A percentile compares a stretch with the other conserved stretches of the same genome.
Conservation (phyloP, 2,329 filamentous ascomycete genomes). For the Botrytis medusae region DNA sequence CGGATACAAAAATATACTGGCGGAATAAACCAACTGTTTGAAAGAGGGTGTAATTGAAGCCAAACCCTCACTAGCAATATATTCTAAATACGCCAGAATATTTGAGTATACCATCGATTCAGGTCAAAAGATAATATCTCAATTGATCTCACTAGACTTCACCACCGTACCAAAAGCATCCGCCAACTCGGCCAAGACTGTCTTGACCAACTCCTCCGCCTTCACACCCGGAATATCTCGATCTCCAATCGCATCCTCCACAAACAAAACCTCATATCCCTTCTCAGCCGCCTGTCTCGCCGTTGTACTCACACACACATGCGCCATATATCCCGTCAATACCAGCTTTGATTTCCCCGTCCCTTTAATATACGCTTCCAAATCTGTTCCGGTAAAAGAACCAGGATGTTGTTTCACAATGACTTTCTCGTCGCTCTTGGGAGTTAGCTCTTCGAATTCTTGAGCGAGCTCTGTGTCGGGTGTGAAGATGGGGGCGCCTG, state of each 20-base stretch:
- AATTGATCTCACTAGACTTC: constrained; percentile 37
- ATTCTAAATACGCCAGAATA: neutral
- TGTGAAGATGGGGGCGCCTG: constrained; percentile 66
- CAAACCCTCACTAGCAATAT: neutral
- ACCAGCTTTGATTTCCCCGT: constrained; percentile 60
- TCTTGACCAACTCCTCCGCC: constrained; percentile 52
- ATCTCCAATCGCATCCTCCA: constrained; percentile 63
- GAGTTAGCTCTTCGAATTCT: constrained; percentile 59
- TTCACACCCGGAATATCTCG: constrained; percentile 60
- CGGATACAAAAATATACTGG: constrained; percentile 39
- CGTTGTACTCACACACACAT: constrained; percentile 64
- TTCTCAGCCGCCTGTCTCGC: constrained; percentile 59
- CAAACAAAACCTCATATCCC: constrained; percentile 63
- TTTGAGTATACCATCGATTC: neutral
- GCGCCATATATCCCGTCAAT: constrained; percentile 61
- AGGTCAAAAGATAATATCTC: neutral
- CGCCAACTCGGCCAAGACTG: constrained; percentile 57
- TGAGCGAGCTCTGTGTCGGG: constrained; percentile 58
- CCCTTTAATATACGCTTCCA: constrained; percentile 54
- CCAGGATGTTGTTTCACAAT: constrained; percentile 59
- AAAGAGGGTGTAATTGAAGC: neutral
- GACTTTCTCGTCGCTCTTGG: constrained; percentile 53
- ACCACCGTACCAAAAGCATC: constrained; percentile 65
- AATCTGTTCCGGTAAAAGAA: constrained; percentile 59
- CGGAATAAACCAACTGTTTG: constrained; percentile 21